Evolutionary conservation across 2,329 filamentous ascomycete species (phyloP), one percentile per base, ranked within the genome.

Genomic region (Botrytis medusae): DNA sequence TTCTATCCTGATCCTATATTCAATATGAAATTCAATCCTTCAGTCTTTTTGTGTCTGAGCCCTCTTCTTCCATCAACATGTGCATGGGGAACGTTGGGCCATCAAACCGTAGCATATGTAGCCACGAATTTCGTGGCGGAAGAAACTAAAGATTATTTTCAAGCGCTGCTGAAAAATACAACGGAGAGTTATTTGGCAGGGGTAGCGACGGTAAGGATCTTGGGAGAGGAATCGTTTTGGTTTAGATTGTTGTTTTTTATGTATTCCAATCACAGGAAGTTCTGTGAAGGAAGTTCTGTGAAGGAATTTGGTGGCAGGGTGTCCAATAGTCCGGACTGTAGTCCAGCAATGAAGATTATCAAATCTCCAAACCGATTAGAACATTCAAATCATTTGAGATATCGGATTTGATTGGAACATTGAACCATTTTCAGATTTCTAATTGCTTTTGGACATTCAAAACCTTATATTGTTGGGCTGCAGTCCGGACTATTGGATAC

Each of bases 51-150:
- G 16, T 18, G 65, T 48, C 37, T 69, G 25, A n/a, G n/a, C 10
- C n/a, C 69, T 57, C 63, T 72, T 18, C 60, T 77, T 37, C 75
- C 76, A 18, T 10, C 44, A 10, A 59, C 65, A 14, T 25, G 51
- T 5, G 77, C 76, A 2, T 81, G 79, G 79, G 79, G 79, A 2
- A 75, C 87, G 75, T 84, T 92, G 72, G 90, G 90, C 2, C 90
- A 92, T 80, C 88, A 90, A 78, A 89, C 90, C 6, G 87, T 90
- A 12, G 90, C 89, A 60, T 91, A 90, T 78, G 79, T 92, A 34
- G 90, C 90, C 18, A 86, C 85, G 77, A 86, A 86, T 79, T 88
- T 91, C 77, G 88, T 92, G 69, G 81, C 86, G 71, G 84, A 87
- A 51, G 80, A 84, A 44, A 92, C 90, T 22, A 83, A 87, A 34